Conservation (phyloP, 2,329 filamentous ascomycete species). For the Colletotrichum phormii region DNA sequence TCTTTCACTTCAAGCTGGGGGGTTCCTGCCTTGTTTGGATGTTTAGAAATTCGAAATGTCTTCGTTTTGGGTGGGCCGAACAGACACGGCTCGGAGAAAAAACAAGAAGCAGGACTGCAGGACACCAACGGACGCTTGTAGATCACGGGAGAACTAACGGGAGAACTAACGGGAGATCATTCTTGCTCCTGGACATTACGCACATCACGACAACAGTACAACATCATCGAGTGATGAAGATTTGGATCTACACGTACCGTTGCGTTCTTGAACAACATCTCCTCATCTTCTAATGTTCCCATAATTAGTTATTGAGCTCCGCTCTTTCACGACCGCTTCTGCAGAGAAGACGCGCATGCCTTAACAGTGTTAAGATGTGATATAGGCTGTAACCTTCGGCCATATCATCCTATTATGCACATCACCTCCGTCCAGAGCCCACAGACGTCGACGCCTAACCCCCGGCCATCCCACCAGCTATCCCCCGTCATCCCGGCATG, state of each 20-base stretch:
- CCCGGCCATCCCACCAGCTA: conserved; percentile 3
- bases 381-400: conserved; percentile 7
- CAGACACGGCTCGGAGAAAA: conserved; percentile 17
- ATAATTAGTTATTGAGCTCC: conserved; percentile 27
- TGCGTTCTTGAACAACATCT: conserved; percentile 1
- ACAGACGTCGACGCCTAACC: conserved; percentile 17
- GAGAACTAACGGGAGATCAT: not conserved
- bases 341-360: conserved; percentile 8
- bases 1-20: not conserved
- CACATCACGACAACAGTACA: not conserved
- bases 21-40: conserved; percentile 6
- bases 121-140: conserved; percentile 14
- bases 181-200: not conserved
- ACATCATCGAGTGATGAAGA: not conserved
- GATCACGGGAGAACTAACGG: conserved; percentile 12
- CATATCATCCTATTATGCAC: conserved; percentile 11
- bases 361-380: not conserved
- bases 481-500: conserved; percentile 22
- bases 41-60: not conserved
- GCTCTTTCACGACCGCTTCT: not conserved
- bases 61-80: conserved; percentile 9
- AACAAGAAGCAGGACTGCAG: not conserved
- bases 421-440: conserved; percentile 19
- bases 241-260: conserved; percentile 11
- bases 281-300: conserved; percentile 5